These are phyloP conservation scores for Pseudohalonectria lignicola DNA, from an alignment of 2,329 filamentous ascomycete species.

Conservation along the genomic window DNA sequence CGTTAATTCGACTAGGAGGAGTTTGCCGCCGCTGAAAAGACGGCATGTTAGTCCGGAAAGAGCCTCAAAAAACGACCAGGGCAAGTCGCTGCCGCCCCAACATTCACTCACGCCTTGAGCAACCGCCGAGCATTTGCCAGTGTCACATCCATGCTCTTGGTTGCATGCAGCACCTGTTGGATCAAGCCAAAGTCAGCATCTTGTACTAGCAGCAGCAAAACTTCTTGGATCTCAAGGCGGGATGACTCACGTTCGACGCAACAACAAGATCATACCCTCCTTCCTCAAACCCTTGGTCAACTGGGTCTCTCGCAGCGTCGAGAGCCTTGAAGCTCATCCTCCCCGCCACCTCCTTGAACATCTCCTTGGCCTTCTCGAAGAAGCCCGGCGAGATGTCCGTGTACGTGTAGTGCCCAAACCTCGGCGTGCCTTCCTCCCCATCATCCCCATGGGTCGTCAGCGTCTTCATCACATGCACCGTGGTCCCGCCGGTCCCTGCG, in stretches of 20 bases:
- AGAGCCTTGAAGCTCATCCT: conserved; percentile 21
- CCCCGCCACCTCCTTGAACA: conserved; percentile 10
- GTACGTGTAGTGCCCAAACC: conserved; percentile 17
- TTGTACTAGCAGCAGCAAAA: no score
- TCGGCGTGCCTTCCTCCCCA: conserved; percentile 2
- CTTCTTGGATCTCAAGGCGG: no score
- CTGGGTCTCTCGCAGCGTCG: conserved; percentile 19
- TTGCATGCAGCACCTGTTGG: conserved; percentile 19
- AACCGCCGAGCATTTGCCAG: conserved; percentile 12
- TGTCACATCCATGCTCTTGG: conserved; percentile 11
- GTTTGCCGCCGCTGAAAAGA: background rate
- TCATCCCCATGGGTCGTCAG: conserved; percentile 7
- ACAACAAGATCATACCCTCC: conserved; percentile 17
- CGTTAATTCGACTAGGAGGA: conserved; percentile 12
- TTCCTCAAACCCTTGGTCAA: conserved; percentile 14
- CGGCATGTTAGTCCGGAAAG: background rate
- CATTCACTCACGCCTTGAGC: conserved; percentile 21
- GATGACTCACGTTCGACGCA: conserved; percentile 14
- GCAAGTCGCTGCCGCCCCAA: no score
- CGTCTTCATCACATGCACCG: conserved; percentile 12
- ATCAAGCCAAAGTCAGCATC: background rate
- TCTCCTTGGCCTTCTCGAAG: conserved; percentile 20
- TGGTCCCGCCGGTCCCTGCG: conserved; percentile 21
- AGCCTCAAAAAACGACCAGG: no score
- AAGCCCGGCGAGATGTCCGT: conserved; percentile 27